These are phyloP conservation scores for Phytophthora ramorum DNA, from an alignment of 352 stramenopile genomes.

Conservation along the genomic window DNA sequence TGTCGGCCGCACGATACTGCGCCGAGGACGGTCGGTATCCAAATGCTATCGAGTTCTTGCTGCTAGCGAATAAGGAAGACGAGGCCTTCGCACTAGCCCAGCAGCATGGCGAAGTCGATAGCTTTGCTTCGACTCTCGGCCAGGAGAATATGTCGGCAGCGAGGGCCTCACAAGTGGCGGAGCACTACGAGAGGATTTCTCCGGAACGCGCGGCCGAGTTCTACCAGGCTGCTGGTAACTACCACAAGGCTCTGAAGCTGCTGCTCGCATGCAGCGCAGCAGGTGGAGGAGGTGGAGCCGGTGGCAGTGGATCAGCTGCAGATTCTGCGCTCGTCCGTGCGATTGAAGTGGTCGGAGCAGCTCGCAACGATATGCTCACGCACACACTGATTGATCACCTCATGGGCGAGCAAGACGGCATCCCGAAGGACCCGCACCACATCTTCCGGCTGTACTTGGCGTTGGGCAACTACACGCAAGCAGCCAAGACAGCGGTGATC, in stretches of 20 bases:
- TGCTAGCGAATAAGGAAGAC: slow-evolving; percentile 93
- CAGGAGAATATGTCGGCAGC: slow-evolving; percentile 86
- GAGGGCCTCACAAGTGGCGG: slow-evolving; percentile 88
- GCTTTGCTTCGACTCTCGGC: slow-evolving; percentile 83
- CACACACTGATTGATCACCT: slow-evolving; percentile 95
- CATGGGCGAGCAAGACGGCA: slow-evolving; percentile 95
- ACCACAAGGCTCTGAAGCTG: slow-evolving; percentile 90
- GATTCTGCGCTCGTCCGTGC: slow-evolving; percentile 87
- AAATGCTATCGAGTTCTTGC: slow-evolving; percentile 94
- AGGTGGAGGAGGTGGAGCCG: slow-evolving; percentile 11
- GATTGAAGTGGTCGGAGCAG: slow-evolving; percentile 94
- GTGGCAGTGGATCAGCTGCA: slow-evolving; percentile 42
- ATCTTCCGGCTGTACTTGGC: slow-evolving; percentile 96
- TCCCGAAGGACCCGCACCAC: slow-evolving; percentile 95
- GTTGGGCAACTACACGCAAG: slow-evolving; percentile 94
- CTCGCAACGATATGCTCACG: slow-evolving; percentile 94
- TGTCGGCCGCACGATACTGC: slow-evolving; percentile 90
- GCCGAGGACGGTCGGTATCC: slow-evolving; percentile 83
- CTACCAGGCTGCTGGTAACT: slow-evolving; percentile 91
- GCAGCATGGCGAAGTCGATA: slow-evolving; percentile 88
- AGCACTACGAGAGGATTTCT: slow-evolving; percentile 88
- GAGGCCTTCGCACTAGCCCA: slow-evolving; percentile 93
- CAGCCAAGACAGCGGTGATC: slow-evolving; percentile 94
- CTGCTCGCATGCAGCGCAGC: slow-evolving; percentile 82
- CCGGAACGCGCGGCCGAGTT: slow-evolving; percentile 87